Evolutionary conservation across 345 rosid species (phyloP), one percentile per base, ranked within the genome.

Genomic region (Populus alba): DNA sequence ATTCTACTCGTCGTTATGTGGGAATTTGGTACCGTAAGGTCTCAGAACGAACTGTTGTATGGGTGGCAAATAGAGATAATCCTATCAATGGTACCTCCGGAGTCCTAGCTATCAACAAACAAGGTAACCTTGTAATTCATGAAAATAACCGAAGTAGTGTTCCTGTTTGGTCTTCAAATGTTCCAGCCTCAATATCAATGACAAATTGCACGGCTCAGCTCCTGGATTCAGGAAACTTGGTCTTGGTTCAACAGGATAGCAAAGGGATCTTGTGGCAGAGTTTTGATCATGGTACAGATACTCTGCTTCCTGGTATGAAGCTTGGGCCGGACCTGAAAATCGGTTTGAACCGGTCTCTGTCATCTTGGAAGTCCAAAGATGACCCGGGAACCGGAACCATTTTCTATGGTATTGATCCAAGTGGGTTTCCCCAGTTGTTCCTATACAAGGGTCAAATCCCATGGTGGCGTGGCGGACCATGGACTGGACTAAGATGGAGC

Each of bases 401-500:
- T 16, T 16, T 27, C 25, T 81, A 59, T 33, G n/a, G 67, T 1
- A 77, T 77, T 18, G 84, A 76, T 7, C 86, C 79, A 3, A 67
- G 17, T 8, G 94, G 91, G 62, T 89, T 71, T 37, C 89, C 95
- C 1, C 91, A 93, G 74, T 15, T 80, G 74, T 66, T 81, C 31
- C 35, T 92, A 41, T 90, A 88, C 72, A 77, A 84, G 20, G 90
- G 87, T 27, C 39, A 45, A 10, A 17, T 0, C 8, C 78, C 66
- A 7, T 69, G 75, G 76, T 90, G 90, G 92, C 89, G 96, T 57
- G 77, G 75, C 6, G 95, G 95, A 5, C 77, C 90, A 31, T 88
- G 93, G 94, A 90, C 88, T 10, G 92, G 93, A 9, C 74, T 61
- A n/a, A 84, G 90, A 77, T 90, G 89, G 97, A 90, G 85, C 59